Evolutionary conservation across 805 yeast species (phyloP).

Genomic region (Myxozyma melibiosi): DNA sequence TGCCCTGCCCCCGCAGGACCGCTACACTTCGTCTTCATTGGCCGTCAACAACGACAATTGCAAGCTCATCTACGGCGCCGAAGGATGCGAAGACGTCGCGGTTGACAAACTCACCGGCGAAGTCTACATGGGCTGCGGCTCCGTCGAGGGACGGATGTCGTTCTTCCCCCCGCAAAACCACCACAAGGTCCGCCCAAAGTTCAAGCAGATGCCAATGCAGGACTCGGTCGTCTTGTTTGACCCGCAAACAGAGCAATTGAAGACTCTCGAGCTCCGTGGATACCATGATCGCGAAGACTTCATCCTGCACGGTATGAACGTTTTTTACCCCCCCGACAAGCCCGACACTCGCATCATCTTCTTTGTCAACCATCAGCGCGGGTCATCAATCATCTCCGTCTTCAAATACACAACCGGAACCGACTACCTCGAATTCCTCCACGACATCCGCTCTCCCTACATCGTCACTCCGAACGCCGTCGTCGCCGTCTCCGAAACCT

Average conservation of each 20-base stretch:
- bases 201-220: not conserved
- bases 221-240: constrained; percentile 13
- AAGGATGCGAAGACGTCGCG: constrained; percentile 19
- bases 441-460: constrained; percentile 4
- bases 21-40: constrained; percentile 1
- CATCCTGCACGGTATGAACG: constrained; percentile 17
- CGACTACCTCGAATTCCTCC: not conserved
- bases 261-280: constrained; percentile 7
- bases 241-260: not conserved
- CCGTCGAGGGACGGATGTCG: constrained; percentile 9
- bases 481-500: constrained; percentile 16
- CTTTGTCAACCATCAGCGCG: constrained; percentile 21
- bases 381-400: constrained; percentile 5
- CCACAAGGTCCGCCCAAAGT: not conserved
- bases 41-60: constrained; percentile 15
- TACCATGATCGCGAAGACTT: constrained; percentile 1
- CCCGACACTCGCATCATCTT: constrained; percentile 13
- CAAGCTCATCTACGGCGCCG: constrained; percentile 5
- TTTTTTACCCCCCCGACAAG: constrained; percentile 10
- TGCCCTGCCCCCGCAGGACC: not conserved
- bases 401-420: constrained; percentile 11
- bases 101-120: constrained; percentile 17
- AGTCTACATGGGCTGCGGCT: constrained; percentile 21
- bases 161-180: constrained; percentile 21
- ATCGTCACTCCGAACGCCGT: constrained; percentile 16